Evolutionary conservation across 805 yeast genomes (phyloP).

Genomic region (Kluyveromyces aestuarii): DNA sequence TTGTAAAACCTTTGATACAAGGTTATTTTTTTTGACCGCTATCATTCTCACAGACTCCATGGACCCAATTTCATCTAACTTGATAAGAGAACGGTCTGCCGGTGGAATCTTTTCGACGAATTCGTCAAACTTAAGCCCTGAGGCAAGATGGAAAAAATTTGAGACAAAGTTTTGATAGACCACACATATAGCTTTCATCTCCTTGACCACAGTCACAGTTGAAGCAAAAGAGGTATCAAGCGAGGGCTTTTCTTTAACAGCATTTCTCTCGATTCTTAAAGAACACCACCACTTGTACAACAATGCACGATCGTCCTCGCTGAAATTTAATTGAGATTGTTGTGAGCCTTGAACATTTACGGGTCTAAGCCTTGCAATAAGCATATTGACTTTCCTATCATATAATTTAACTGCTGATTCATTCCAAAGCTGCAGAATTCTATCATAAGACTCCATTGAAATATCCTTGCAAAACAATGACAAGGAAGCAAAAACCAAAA

Average conservation of each 20-base stretch:
- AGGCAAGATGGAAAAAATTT: conserved; percentile 38
- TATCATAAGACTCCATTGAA: conserved; percentile 38
- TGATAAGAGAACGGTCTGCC: conserved; percentile 11
- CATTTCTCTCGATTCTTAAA: not conserved
- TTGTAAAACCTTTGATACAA: conserved; percentile 40
- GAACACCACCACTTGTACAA: conserved; percentile 3
- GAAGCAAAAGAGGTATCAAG: not conserved
- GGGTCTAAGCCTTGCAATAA: conserved; percentile 1
- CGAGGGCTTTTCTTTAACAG: not conserved
- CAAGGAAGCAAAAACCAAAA: conserved; percentile 40
- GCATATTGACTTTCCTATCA: conserved; percentile 13
- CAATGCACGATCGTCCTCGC: not conserved
- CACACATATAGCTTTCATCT: conserved; percentile 22
- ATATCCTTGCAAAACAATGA: conserved; percentile 51
- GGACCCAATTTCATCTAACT: conserved; percentile 29
- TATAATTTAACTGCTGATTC: conserved; percentile 27
- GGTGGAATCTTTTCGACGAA: conserved; percentile 27
- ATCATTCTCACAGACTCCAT: conserved; percentile 39
- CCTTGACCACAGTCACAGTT: conserved; percentile 2
- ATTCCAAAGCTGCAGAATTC: conserved; percentile 36
- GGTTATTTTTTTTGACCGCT: conserved; percentile 38
- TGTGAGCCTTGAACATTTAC: not conserved
- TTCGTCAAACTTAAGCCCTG: conserved; percentile 34
- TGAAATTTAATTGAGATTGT: conserved; percentile 15
- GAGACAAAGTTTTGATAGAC: conserved; percentile 43